Evolutionary conservation across 768 basidiomycete species (phyloP).

Genomic region (Galerina sulciceps): DNA sequence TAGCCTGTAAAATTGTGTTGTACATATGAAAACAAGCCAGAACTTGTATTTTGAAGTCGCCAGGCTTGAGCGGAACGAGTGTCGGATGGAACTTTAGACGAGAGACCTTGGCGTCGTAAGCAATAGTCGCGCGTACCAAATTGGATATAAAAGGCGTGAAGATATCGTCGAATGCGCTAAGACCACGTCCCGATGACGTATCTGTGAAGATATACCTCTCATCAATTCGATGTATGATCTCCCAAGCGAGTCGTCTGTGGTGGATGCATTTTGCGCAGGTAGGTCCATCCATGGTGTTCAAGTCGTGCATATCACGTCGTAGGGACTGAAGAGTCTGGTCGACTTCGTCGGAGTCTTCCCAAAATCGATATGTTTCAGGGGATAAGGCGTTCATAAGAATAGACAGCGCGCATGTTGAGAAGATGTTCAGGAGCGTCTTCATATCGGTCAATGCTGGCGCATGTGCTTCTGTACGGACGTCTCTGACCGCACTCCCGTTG

Average conservation of each 20-base stretch:
- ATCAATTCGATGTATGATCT: not conserved
- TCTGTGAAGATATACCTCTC: not conserved
- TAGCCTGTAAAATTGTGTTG: too few species aligned
- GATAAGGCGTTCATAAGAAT: not conserved
- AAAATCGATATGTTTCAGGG: not conserved
- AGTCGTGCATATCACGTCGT: not conserved
- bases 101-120: too few species aligned
- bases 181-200: too few species aligned
- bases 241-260: not conserved
- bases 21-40: too few species aligned
- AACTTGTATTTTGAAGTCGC: too few species aligned
- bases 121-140: too few species aligned
- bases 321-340: not conserved
- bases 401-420: not conserved
- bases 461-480: not conserved
- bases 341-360: not conserved
- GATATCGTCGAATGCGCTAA: too few species aligned
- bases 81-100: too few species aligned
- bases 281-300: not conserved
- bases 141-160: too few species aligned
- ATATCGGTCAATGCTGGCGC: not conserved
- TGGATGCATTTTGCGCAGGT: not conserved
- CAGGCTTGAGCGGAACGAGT: too few species aligned
- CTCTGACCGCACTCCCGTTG: not conserved
- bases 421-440: not conserved